Percentiles rank a stretch among this genome's conserved stretches.
Conservation (phyloP, 2,329 filamentous ascomycete genomes). For the Knoxdaviesia proteae region DNA sequence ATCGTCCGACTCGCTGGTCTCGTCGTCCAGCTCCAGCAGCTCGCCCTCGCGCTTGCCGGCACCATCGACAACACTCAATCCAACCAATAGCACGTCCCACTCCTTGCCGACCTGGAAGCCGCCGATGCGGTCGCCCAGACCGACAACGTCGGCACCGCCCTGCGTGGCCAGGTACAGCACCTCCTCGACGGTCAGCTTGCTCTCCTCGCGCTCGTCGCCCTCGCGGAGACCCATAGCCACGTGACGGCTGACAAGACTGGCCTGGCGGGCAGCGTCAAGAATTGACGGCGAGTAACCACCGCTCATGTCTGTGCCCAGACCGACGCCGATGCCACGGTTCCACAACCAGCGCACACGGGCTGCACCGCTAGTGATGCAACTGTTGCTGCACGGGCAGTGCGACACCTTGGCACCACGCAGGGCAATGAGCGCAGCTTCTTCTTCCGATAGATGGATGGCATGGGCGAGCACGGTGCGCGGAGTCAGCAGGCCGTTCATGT, state of each 20-base stretch:
- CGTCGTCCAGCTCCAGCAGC: conserved; percentile 2
- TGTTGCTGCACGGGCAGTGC: conserved; percentile 80
- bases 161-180: conserved; percentile 68
- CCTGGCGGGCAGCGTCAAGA: conserved; percentile 65
- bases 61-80: conserved; percentile 29
- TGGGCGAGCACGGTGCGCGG: conserved; percentile 66
- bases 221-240: conserved; percentile 31
- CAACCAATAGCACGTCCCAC: conserved; percentile 77
- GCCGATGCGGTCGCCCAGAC: conserved; percentile 51
- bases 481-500: conserved; percentile 47
- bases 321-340: conserved; percentile 54
- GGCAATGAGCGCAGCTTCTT: conserved; percentile 46
- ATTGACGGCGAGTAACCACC: conserved; percentile 72
- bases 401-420: conserved; percentile 42
- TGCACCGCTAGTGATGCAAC: conserved; percentile 57
- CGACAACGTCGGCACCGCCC: conserved; percentile 70
- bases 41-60: conserved; percentile 14
- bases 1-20: conserved; percentile 5
- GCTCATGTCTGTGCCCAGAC: conserved; percentile 76
- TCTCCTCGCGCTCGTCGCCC: conserved; percentile 19
- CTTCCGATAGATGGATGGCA: conserved; percentile 50
- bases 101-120: conserved; percentile 71
- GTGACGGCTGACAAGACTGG: conserved; percentile 57
- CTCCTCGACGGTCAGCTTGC: conserved; percentile 66
- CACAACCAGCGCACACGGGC: conserved; percentile 58